Conservation (phyloP, 108 stramenopile species). For the Pseudonitzschia delicatissima region DNA sequence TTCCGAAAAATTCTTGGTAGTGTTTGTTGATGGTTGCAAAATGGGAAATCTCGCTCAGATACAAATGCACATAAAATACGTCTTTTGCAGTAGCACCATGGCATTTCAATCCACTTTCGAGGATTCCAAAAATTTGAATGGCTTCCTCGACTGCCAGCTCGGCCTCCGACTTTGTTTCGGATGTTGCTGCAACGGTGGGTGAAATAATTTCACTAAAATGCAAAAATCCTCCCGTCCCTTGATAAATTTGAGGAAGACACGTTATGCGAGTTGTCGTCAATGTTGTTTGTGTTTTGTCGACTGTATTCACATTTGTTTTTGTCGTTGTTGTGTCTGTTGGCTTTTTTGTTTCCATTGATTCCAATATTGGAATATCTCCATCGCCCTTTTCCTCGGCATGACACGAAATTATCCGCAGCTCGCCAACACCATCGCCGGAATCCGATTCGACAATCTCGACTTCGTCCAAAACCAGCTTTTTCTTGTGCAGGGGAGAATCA, state of each 20-base stretch:
- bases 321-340: neutral
- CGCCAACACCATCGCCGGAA: slow-evolving; percentile 78
- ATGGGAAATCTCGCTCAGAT: slow-evolving; percentile 86
- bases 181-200: slow-evolving; percentile 42
- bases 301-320: neutral
- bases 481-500: slow-evolving; percentile 84
- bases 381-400: slow-evolving; percentile 71
- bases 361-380: slow-evolving; percentile 19
- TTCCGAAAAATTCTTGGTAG: slow-evolving; percentile 82
- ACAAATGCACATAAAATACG: slow-evolving; percentile 91
- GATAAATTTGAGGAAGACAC: slow-evolving; percentile 46
- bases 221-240: slow-evolving; percentile 59
- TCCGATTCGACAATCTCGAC: slow-evolving; percentile 67
- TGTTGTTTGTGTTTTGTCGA: neutral
- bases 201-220: slow-evolving; percentile 70
- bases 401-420: slow-evolving; percentile 69
- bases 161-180: slow-evolving; percentile 46
- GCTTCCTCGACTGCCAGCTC: slow-evolving; percentile 60
- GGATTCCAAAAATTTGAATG: slow-evolving; percentile 42
- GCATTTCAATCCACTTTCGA: slow-evolving; percentile 31
- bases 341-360: neutral
- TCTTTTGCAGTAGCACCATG: slow-evolving; percentile 59
- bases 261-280: neutral
- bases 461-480: slow-evolving; percentile 81
- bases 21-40: slow-evolving; percentile 86